Conservation (phyloP, 208 protist genomes). For the Giardia muris region DNA sequence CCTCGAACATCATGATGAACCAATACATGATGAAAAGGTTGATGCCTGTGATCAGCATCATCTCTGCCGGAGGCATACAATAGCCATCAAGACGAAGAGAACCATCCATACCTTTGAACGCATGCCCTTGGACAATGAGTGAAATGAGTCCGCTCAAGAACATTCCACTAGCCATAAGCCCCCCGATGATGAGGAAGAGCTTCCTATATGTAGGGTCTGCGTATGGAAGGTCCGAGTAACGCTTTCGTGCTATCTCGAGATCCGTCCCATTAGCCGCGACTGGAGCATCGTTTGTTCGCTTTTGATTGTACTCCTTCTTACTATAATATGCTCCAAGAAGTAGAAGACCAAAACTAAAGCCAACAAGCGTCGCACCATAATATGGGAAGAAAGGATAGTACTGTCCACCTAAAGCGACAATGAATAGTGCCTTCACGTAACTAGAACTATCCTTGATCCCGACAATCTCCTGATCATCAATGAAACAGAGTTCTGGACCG, state of each 20-base stretch:
- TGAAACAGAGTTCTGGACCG: not conserved
- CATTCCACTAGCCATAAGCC: not conserved
- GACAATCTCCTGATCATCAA: not conserved
- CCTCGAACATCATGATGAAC: not conserved
- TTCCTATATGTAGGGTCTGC: constrained; percentile 4
- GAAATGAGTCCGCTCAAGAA: not conserved
- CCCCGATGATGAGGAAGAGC: not conserved
- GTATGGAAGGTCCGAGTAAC: not conserved
- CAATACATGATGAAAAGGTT: not conserved
- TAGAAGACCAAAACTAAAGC: not conserved
- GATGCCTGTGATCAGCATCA: not conserved
- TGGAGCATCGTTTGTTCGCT: not conserved
- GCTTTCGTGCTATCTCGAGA: not conserved
- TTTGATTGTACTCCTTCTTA: constrained; percentile 4
- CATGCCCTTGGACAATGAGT: not conserved
- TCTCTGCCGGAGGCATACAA: not conserved
- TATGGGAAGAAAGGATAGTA: not conserved
- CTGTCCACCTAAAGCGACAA: not conserved
- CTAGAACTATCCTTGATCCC: not conserved
- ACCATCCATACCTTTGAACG: not conserved
- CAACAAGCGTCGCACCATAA: not conserved
- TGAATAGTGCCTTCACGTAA: not conserved
- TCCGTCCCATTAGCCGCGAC: not conserved
- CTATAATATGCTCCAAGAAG: not conserved
- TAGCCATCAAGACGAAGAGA: not conserved